Conservation (phyloP, 2,329 filamentous ascomycete species). For the Phialocephala sp. region DNA sequence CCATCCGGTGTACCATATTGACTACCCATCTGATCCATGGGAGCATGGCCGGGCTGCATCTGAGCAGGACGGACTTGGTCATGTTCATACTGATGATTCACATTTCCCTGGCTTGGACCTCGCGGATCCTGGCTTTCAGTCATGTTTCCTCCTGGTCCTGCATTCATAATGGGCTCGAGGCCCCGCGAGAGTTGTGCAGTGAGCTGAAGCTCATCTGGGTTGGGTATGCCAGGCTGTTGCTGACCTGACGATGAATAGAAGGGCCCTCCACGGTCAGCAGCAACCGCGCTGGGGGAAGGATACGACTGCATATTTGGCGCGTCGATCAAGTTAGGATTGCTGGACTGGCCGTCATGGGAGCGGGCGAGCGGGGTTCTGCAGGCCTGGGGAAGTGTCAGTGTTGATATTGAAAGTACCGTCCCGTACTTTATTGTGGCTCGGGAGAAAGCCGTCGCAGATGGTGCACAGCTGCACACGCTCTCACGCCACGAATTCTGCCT, state of each 20-base stretch:
- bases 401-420: constrained; percentile 32
- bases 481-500: constrained; percentile 32
- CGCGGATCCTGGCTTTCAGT: constrained; percentile 45
- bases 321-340: constrained; percentile 32
- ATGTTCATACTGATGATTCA: constrained; percentile 44
- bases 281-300: constrained; percentile 39
- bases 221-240: constrained; percentile 38
- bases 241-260: constrained; percentile 40
- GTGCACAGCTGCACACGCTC: constrained; percentile 19
- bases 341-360: constrained; percentile 31
- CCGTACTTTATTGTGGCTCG: constrained; percentile 23
- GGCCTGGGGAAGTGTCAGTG: constrained; percentile 30
- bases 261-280: constrained; percentile 37
- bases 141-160: constrained; percentile 45
- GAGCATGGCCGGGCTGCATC: constrained; percentile 32
- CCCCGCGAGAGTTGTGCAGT: constrained; percentile 53
- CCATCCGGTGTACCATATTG: constrained; percentile 50
- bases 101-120: constrained; percentile 43
- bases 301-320: constrained; percentile 42
- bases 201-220: constrained; percentile 51
- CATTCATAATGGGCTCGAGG: constrained; percentile 50
- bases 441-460: constrained; percentile 22
- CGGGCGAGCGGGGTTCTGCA: constrained; percentile 28
- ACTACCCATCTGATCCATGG: constrained; percentile 49
- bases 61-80: constrained; percentile 35